These are phyloP conservation scores for Litchi chinensis DNA, from an alignment of 345 rosid species.

Conservation along the genomic window DNA sequence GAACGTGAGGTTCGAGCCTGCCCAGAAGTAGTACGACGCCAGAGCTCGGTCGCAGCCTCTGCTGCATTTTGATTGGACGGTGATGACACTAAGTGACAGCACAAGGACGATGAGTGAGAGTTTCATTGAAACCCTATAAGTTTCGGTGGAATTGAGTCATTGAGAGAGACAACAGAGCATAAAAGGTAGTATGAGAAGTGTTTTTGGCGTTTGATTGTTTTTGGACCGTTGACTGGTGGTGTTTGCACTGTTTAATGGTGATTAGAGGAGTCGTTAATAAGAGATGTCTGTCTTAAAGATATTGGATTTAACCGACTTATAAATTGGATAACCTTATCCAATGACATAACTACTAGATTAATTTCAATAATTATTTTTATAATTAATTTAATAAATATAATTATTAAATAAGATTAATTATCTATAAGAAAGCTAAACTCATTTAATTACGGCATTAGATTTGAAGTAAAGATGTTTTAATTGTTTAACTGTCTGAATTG, in stretches of 20 bases:
- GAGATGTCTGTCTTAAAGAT: not conserved
- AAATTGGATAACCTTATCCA: too few species aligned
- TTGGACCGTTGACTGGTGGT: conserved; percentile 18
- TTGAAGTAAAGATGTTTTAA: not conserved
- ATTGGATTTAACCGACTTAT: too few species aligned
- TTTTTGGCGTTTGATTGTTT: not conserved
- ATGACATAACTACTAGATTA: too few species aligned
- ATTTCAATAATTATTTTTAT: too few species aligned
- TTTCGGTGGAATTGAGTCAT: not conserved
- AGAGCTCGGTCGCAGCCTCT: conserved; percentile 47
- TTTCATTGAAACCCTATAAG: not conserved
- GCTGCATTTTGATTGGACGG: conserved; percentile 49
- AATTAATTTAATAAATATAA: too few species aligned
- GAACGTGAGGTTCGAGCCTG: conserved; percentile 39
- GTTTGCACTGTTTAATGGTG: conserved; percentile 2
- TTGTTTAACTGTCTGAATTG: not conserved
- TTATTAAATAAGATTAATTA: too few species aligned
- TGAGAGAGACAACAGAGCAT: not conserved
- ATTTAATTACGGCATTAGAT: not conserved
- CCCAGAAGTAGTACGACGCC: conserved; percentile 67
- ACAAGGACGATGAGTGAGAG: not conserved
- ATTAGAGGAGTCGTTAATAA: not conserved
- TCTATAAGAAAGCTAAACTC: too few species aligned
- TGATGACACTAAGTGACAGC: conserved; percentile 20
- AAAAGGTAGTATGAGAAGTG: not conserved